Evolutionary conservation across 2,329 filamentous ascomycete species (phyloP), one percentile per base, ranked within the genome.

Genomic region (Nothophaeocryptopus gaeumannii): DNA sequence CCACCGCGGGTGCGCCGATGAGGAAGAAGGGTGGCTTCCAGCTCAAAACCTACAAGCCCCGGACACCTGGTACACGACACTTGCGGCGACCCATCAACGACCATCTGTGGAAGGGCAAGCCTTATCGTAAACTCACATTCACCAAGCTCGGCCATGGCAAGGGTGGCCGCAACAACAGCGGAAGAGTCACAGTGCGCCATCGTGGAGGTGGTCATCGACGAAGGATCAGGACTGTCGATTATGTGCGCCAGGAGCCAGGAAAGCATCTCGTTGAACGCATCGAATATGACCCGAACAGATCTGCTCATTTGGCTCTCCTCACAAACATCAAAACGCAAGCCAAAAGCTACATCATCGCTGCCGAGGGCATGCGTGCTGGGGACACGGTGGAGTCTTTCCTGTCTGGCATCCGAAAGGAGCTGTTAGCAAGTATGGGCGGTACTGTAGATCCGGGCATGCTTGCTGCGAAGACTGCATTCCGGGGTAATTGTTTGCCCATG

Each of bases 251-350:
- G 70, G 80, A 80, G 20, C 82, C 90, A 0, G 93, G 93, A 13
- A 84, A 88, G 57, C 93, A 97, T 63, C 72, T 85, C 12, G 92
- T 99, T 47, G 91, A 97, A 67, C 83, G 93, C 54, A 93, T 99
- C 64, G 93, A 99, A 70, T 91, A 97, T 70, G 95, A 99, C 63
- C 93, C 93, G 1, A 89, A 89, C 58, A 86, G 93, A 44, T 95
- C 84, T 63, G 89, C 92, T 11, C 93, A 99, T 68, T 91, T 99
- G 70, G 93, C 93, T 5, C 78, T 99, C 48, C 66, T 96, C 40
- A 90, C 83, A 42, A 84, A 87, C 62, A 76, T 89, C 58, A 79
- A 82, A 40, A 92, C 86, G 0, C 81, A 83, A 10, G 80, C 79
- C 59, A 85, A 93, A 73, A 89, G 85, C 58, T 99, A 99, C 70